Base-by-base conservation (phyloP, 805 yeast genomes). In the Suhomyces sp. region DNA sequence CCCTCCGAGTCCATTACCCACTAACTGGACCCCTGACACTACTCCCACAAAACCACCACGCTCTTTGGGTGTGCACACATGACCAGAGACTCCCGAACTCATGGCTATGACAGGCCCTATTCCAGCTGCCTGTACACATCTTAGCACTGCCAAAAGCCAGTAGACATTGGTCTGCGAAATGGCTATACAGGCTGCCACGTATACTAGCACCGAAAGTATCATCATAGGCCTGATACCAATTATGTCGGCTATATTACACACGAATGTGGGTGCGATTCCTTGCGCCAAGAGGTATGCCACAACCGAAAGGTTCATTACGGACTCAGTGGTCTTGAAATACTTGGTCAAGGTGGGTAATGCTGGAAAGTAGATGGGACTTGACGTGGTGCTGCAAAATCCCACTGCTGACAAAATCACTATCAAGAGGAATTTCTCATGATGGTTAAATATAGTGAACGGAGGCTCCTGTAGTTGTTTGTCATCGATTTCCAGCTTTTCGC, bases 291-390 rank as follows among this genome's bases (percentile, higher is more conserved):
- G 78, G 61, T 90, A 90, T 0, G 89, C 84, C 1, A 90, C 91
- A 31, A 91, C 87, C 0, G 96, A 82, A n/a, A 88, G 60, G 63
- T 90, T 88, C 51, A 85, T 82, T 49, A 76, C 69, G 48, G 84
- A 86, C 47, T 81, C 82, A 2, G 83, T 60, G 3, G 85, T 79
- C 44, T 76, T 49, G 59, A 91, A 88, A 27, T 82, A 69, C 0
- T 64, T 57, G 48, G 84, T 81, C 8, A 91, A 70, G 5, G 79
- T 73, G 0, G 85, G 82, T 15, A 91, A 68, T 0, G 91, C 91
- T 0, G 96, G 96, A 68, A 88, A 86, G 65, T 87, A 90, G 12
- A 90, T 88, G 0, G 96, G 89, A 58, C 87, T 81, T 0, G 92
- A 83, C 2, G 87, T 72, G 0, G 94, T 74, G 2, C 96, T 88